Evolutionary conservation across 768 basidiomycete genomes (phyloP).

Genomic region (Tricholoma furcatifolium): DNA sequence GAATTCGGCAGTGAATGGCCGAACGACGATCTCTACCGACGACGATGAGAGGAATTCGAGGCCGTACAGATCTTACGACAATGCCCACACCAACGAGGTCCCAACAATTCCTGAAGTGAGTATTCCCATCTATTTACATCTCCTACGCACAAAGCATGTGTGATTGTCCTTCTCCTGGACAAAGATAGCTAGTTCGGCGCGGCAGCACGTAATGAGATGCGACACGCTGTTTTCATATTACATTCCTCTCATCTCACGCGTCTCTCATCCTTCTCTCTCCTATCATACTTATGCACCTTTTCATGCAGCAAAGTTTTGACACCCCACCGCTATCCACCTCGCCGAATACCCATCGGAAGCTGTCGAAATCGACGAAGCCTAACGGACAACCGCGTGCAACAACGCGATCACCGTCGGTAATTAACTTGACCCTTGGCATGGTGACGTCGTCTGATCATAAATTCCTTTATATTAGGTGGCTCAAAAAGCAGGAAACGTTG

Average conservation of each 20-base stretch:
- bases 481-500: background rate
- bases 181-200: background rate
- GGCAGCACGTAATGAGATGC: slow-evolving; percentile 10
- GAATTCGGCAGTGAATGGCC: slow-evolving; percentile 8
- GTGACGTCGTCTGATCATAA: slow-evolving; percentile 9
- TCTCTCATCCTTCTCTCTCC: slow-evolving; percentile 9
- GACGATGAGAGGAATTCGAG: background rate
- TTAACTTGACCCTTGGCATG: background rate
- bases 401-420: slow-evolving; percentile 12
- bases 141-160: background rate
- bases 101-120: background rate
- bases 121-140: background rate
- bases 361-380: slow-evolving; percentile 13
- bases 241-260: slow-evolving; percentile 11
- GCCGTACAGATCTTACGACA: background rate
- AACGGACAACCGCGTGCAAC: slow-evolving; percentile 2
- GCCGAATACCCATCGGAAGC: slow-evolving; percentile 14
- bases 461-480: slow-evolving; percentile 3
- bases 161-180: background rate
- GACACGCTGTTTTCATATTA: slow-evolving; percentile 1
- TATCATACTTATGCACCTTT: slow-evolving; percentile 4
- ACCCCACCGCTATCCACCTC: slow-evolving; percentile 11
- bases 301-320: slow-evolving; percentile 8
- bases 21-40: slow-evolving; percentile 6
- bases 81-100: background rate